These are phyloP conservation scores for Bacterosira constricta DNA, from an alignment of 108 stramenopile species.

Conservation along the genomic window DNA sequence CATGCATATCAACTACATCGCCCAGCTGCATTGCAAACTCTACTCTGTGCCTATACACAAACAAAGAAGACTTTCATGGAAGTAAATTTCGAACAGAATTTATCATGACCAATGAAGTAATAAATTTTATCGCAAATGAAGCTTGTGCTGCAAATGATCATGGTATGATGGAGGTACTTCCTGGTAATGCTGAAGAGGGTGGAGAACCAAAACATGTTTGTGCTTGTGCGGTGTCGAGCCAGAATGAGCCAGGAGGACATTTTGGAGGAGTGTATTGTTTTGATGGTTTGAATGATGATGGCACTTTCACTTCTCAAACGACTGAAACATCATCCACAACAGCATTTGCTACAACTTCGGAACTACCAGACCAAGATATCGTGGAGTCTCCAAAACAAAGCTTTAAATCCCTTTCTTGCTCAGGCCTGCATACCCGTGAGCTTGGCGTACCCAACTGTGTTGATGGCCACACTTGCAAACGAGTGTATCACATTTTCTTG, in stretches of 20 bases:
- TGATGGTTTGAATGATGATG: background rate
- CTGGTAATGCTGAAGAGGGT: background rate
- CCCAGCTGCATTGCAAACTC: background rate
- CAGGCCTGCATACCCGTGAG: constrained; percentile 13
- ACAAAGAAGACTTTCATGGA: constrained; percentile 4
- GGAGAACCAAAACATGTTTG: constrained; percentile 6
- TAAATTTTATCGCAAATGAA: constrained; percentile 1
- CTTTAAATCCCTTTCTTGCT: constrained; percentile 10
- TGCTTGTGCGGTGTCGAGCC: background rate
- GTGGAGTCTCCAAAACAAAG: too few species aligned
- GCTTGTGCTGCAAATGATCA: constrained; percentile 7
- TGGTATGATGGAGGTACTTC: background rate
- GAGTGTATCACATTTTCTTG: constrained; percentile 15
- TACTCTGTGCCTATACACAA: background rate
- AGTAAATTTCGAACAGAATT: background rate
- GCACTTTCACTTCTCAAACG: too few species aligned
- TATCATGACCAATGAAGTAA: constrained; percentile 9
- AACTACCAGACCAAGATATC: too few species aligned
- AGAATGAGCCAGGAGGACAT: too few species aligned
- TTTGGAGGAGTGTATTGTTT: constrained; percentile 11
- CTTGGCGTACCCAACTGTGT: constrained; percentile 10
- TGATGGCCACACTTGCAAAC: constrained; percentile 1
- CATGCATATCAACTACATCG: background rate
- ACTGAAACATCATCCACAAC: too few species aligned
- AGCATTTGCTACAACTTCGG: too few species aligned